Evolutionary conservation across 768 basidiomycete species (phyloP), one percentile per base, ranked within the genome.

Genomic region (Termitomyces sp.): DNA sequence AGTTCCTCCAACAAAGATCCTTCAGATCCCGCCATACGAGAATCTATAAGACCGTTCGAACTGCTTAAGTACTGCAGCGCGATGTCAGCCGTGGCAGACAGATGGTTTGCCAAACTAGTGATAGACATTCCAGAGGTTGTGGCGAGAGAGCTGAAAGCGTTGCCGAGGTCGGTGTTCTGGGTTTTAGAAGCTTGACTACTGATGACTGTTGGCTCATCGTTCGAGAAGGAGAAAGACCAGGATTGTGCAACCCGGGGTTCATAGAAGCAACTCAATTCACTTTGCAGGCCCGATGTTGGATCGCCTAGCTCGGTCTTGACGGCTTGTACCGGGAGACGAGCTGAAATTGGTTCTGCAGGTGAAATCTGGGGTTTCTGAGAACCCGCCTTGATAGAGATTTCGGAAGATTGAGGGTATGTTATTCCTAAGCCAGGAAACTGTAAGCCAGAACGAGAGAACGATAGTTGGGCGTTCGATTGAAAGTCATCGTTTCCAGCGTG

Each of bases 91-190:
- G 70, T 67, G 21, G 68, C 67, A 11, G 74, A 69, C 15, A 74
- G 64, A n/a, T 71, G 70, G 21, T 66, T 64, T 24, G 68, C 69
- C 44, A 74, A 64, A 32, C 67, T 61, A 26, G 70, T 64, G 2
- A 71, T 59, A 37, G 69, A 67, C 42, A 73, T 60, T 32, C 72
- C 73, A 52, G 70, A 67, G 49, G 68, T 66, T 30, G 70, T 66
- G 41, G 62, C 66, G 19, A 63, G 54, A 22, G 54, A 60, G 42
- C 66, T 63, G 53, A 71, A 64, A 46, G 64, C 45, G n/a, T 30
- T 43, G 43, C 56, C 51, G 24, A 54, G 55, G 11, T 51, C 40
- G 21, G 59, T 51, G 37, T 58, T 46, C 32, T 37, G 48, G 9
- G 45, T 46, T 35, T 43, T 44, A 14, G 52, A 24, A 32, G 24